Base-by-base conservation (phyloP, 1,139 yeast genomes). In the Zygosaccharomyces pseudobailii region DNA sequence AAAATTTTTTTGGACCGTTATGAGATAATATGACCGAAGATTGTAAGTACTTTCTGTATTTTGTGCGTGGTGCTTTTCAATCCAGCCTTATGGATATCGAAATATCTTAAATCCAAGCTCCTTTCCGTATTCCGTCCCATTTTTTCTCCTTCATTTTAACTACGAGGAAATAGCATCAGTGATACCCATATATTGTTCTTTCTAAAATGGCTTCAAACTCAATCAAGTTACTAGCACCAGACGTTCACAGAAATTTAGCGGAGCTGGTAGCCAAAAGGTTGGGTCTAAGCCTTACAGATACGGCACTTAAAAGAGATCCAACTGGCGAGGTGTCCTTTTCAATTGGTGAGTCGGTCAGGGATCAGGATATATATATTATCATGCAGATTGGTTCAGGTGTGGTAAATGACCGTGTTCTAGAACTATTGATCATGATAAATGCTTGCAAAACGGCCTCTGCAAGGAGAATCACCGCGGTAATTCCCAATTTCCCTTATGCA, bases 401-500 rank as follows among this genome's bases (percentile, higher is more conserved):
- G 31, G 94, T 92, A 47, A 92, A 92, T 65, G 97, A 90, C 68
- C 79, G 85, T 53, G 83, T 92, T 40, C 73, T 92, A 72, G 98
- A 92, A 67, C 72, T 90, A 44, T 71, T 92, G 58, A 87, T 90
- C 62, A 87, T 90, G 86, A 85, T 92, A 61, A 88, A 88, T 66
- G 97, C 97, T 22, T 92, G 97, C 70, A 87, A 86, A 64, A 87
- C 92, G 3, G 98, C 97, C 3, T 84, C 95, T 50, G 97, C 97
- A 3, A 79, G 97, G 65, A 78, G 96, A 56, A 88, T 92, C 67
- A 89, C 97, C 1, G 97, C 95, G 2, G 95, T 92, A 34, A 77
- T 92, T 57, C 98, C 98, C 45, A 87, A 86, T 68, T 92, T 90
- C 71, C 97, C 97, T 3, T 92, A 92, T 65, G 97, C 97, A 22